Base-by-base conservation (phyloP, 768 basidiomycete genomes). In the Rhizopogon vesiculosus region DNA sequence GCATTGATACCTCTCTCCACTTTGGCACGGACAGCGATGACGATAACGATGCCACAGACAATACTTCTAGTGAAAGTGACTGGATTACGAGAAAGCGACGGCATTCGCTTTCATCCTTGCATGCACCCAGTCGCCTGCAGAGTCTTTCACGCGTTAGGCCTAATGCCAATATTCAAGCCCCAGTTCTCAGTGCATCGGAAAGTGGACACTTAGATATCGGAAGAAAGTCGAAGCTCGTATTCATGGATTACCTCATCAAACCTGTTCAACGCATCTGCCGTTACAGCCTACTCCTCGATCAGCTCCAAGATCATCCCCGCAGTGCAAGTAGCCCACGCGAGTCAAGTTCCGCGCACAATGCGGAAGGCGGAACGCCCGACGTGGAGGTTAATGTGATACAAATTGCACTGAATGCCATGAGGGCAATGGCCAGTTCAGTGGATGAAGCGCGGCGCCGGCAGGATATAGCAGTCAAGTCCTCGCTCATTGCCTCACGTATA, bases 231-330 rank as follows among this genome's bases (percentile, higher is more conserved):
- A 80, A 81, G 19, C 79, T 90, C 39, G 77, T 78, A 55, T 84
- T 90, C 69, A 74, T 83, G 61, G 96, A 98, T 72, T 94, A 94
- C 66, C 80, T 98, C 73, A 98, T 99, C 74, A 93, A 93, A 70
- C 96, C 96, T n/a, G 81, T 98, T 15, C 96, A 99, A 70, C 78
- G 94, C 50, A 88, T 99, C 49, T 98, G 95, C 80, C 91, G 87
- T 62, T 99, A 99, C 66, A 93, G 94, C 16, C 79, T 98, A 50
- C 79, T 99, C 8, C 81, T 99, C 44, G 86, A 85, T 55, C 85
- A 89, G 62, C 79, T 97, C 38, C 71, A 69, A 31, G 61, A 61
- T 25, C 10, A 1, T 28, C 42, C 8, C 56, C 57, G 13, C 55
- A 29, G 16, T 35, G 57, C 50, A 45, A 22, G 51, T 22, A 53